Conservation (phyloP, 2,329 filamentous ascomycete genomes). For the Talaromyces albobiverticillius region DNA sequence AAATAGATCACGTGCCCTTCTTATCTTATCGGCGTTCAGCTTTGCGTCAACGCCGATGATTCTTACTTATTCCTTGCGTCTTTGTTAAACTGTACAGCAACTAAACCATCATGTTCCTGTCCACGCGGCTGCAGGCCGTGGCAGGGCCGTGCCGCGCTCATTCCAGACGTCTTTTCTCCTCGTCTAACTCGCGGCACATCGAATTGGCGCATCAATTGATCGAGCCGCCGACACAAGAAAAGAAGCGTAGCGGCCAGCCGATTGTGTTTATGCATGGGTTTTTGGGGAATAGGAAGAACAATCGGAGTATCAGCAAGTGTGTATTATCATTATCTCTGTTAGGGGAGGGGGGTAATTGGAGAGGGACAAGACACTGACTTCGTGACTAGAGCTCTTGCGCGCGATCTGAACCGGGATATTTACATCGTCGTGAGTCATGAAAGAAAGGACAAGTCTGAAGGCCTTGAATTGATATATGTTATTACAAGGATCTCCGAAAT, state of each 20-base stretch:
- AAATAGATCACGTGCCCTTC: background rate
- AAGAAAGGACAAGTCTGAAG: background rate
- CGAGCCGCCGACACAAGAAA: slow-evolving; percentile 29
- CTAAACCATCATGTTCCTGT: background rate
- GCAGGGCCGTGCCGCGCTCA: background rate
- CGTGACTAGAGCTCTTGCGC: slow-evolving; percentile 65
- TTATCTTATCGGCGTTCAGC: background rate
- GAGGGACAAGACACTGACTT: background rate
- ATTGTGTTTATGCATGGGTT: slow-evolving; percentile 90
- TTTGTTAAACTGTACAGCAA: background rate
- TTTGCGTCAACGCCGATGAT: background rate
- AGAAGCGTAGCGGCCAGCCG: slow-evolving; percentile 48
- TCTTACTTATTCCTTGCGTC: background rate
- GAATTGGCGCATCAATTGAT: slow-evolving; percentile 37
- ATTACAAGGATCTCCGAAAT: slow-evolving; percentile 74
- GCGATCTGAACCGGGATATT: slow-evolving; percentile 74
- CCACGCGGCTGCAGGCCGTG: background rate
- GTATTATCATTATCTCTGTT: no score
- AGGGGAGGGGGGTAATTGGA: no score
- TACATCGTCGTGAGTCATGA: slow-evolving; percentile 68
- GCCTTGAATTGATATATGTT: background rate
- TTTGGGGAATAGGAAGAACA: slow-evolving; percentile 95
- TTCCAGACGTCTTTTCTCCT: slow-evolving; percentile 26
- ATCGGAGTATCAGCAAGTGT: slow-evolving; percentile 90
- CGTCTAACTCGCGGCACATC: slow-evolving; percentile 23